Base-by-base conservation (phyloP, 345 rosid genomes). In the Camelina hispida region DNA sequence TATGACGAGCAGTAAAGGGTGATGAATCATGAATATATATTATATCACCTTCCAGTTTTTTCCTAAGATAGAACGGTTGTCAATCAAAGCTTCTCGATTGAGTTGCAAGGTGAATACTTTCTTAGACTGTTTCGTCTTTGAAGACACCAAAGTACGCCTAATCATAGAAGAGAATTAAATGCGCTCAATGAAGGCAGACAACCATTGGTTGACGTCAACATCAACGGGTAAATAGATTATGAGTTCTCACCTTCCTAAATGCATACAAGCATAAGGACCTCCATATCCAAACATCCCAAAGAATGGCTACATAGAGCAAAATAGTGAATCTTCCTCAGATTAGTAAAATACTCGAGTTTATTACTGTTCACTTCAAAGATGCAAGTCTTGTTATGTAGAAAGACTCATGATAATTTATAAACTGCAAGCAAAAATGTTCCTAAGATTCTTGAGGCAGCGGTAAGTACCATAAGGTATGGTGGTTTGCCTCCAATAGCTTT, bases 81-180 rank as follows among this genome's bases (percentile, higher is more conserved):
- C 63, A 8, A 88, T 75, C 64, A 86, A 73, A 51, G 83, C 88
- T 38, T 86, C 91, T 79, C 86, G 78, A 54, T 82, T 72, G 35
- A 86, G 80, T 73, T 73, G 81, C 71, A 91, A 82, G 17, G 57
- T 76, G 30, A 72, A 85, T 15, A 91, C 97, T 71, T 83, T 83
- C 71, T 67, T 84, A 6, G 89, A 87, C 20, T 64, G 66, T 66
- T 84, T 82, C 6, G 88, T 84, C 83, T 87, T 91, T 1, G 97
- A 91, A 67, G 92, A 86, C 55, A 91, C 84, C 63, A 85, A n/a
- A 40, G 84, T 88, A 57, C 69, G 65, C 83, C 92, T 91, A 75
- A 42, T 15, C 40, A 62, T 6, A 61, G 3, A 35, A 66, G 25
- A 63, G 48, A 15, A 35, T 30, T 17, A 20, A 44, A 43, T 4